Evolutionary conservation across 2,329 filamentous ascomycete genomes (phyloP).

Genomic region (Sarocladiaceae sp.): DNA sequence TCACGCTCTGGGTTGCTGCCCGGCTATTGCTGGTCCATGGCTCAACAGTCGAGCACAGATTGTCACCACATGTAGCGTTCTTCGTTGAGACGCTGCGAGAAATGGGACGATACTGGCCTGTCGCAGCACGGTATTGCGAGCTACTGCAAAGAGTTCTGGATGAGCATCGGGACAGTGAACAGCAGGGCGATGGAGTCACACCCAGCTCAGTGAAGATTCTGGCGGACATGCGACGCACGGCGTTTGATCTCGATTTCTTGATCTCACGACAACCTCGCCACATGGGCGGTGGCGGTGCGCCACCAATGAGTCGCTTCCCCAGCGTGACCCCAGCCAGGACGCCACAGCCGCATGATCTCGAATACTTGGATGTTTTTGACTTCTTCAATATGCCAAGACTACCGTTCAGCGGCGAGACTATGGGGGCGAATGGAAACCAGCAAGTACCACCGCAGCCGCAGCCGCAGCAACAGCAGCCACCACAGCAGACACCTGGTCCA

Average conservation of each 20-base stretch:
- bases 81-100: constrained; percentile 78
- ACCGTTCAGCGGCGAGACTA: constrained; percentile 40
- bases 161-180: constrained; percentile 77
- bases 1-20: constrained; percentile 88
- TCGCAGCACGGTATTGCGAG: constrained; percentile 75
- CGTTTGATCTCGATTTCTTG: constrained; percentile 84
- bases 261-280: constrained; percentile 72
- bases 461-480: not conserved
- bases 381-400: constrained; percentile 90
- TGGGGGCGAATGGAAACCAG: constrained; percentile 14
- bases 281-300: not conserved
- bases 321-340: constrained; percentile 60
- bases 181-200: constrained; percentile 68
- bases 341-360: constrained; percentile 76
- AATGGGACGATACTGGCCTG: constrained; percentile 81
- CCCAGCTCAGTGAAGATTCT: constrained; percentile 82
- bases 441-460: not conserved
- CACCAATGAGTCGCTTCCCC: constrained; percentile 37
- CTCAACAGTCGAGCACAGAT: constrained; percentile 79
- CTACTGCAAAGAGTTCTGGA: constrained; percentile 80
- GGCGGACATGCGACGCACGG: constrained; percentile 86
- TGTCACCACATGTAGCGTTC: constrained; percentile 74
- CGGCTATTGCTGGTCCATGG: constrained; percentile 84
- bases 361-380: constrained; percentile 89
- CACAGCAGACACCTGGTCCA: constrained; percentile 13